Conservation (phyloP, 345 rosid genomes). For the Bruguiera gymnorhiza region DNA sequence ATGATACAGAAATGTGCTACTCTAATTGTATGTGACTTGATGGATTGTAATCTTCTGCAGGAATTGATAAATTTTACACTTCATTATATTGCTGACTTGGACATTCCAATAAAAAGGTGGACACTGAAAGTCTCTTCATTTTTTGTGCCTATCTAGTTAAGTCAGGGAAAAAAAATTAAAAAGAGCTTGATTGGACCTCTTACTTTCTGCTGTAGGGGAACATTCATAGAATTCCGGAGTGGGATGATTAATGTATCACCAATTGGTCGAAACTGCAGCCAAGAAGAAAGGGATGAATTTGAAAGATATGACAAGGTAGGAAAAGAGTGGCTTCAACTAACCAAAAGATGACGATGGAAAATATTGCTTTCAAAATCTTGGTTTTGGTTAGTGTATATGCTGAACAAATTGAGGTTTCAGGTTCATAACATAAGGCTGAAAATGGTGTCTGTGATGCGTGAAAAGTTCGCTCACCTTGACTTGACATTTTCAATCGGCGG, state of each 20-base stretch:
- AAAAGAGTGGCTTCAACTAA: conserved; percentile 11
- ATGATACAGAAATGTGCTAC: neutral
- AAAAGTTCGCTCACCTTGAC: conserved; percentile 86
- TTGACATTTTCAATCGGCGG: conserved; percentile 97
- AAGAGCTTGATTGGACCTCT: conserved; percentile 7
- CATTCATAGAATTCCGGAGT: conserved; percentile 92
- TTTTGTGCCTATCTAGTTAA: conserved; percentile 7
- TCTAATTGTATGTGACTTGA: conserved; percentile 14
- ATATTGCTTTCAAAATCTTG: conserved; percentile 1
- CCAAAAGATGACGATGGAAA: neutral
- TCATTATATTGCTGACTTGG: conserved; percentile 93
- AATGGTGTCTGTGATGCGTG: conserved; percentile 79
- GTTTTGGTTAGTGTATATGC: conserved; percentile 8
- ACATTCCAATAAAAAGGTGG: conserved; percentile 94
- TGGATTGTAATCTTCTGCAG: conserved; percentile 40
- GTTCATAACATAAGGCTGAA: conserved; percentile 75
- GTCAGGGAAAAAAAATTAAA: neutral
- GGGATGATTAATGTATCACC: conserved; percentile 99
- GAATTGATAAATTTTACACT: conserved; percentile 78
- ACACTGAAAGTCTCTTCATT: neutral
- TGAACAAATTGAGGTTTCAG: conserved; percentile 43
- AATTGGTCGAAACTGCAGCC: conserved; percentile 98
- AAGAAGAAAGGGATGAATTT: conserved; percentile 96
- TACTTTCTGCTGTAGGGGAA: conserved; percentile 54
- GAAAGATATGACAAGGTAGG: conserved; percentile 91